Evolutionary conservation across 441 rosid genomes (phyloP), one percentile per base, ranked within the genome.

Genomic region (Corymbia calophylla): DNA sequence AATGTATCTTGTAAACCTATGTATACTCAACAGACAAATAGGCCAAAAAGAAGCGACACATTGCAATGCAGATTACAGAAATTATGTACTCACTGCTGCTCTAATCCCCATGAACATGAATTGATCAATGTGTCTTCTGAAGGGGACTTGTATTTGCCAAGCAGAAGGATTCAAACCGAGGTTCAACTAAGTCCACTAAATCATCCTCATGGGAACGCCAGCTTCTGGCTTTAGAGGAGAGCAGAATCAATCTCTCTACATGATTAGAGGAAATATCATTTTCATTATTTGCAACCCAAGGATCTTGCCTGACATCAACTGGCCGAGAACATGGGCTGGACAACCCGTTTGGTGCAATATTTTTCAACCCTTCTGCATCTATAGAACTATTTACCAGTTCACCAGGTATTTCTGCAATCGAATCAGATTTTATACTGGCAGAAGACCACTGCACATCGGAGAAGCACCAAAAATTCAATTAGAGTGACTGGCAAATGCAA

Each of bases 161-260:
- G 92, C 94, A 90, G 88, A 98, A 98, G 31, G 99, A 95, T 90
- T 98, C 99, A 44, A 96, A 94, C 62, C 98, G 94, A 64, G 99
- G 99, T 93, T 98, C 98, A 16, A 95, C 95, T 87, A 98, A 88
- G 93, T 98, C 99, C 73, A 98, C 97, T n/a, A 93, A 49, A 89
- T 98, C 99, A 39, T 96, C 97, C 85, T 96, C 99, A 1, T 89
- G 93, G 88, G 92, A 92, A 88, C 53, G 93, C 58, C 86, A 89
- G 87, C 95, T 94, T 87, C 93, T 93, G 88, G 95, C 91, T 85
- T 94, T 92, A 58, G 98, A 94, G 88, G 95, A 94, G 88, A 93
- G 87, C 54, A 91, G 91, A 88, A 94, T 90, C 89, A 93, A 84
- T 90, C 92, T 91, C 80, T 94, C 95, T 87, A 93, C 91, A 87